phyloP scores from a whole-genome alignment of 2,329 filamentous ascomycete species.

The Fusarium sp. region DNA sequence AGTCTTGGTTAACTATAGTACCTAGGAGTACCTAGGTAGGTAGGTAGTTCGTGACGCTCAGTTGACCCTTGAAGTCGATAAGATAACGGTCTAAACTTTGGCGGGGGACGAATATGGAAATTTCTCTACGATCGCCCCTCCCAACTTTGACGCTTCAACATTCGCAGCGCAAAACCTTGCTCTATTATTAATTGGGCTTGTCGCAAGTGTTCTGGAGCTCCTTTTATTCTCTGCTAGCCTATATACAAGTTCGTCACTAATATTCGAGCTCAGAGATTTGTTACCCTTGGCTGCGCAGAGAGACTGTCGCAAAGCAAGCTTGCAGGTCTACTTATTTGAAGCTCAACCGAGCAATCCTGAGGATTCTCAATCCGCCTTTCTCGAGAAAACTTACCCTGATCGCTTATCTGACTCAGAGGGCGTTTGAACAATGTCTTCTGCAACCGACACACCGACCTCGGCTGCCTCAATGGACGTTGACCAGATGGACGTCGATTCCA shows the following conservation, averaged over 20 bases:
- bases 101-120: slow-evolving; percentile 41
- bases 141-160: not conserved
- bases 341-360: not conserved
- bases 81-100: slow-evolving; percentile 41
- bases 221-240: not conserved
- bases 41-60: not conserved
- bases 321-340: slow-evolving; percentile 1
- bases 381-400: not conserved
- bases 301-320: slow-evolving; percentile 29
- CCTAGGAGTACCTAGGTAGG: no score
- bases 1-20: not conserved
- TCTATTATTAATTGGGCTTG: not conserved
- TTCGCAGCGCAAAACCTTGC: not conserved
- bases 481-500: slow-evolving; percentile 36
- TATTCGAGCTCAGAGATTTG: not conserved
- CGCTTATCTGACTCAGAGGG: not conserved
- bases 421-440: slow-evolving; percentile 21
- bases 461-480: slow-evolving; percentile 41
- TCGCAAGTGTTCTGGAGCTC: not conserved
- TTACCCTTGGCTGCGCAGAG: not conserved
- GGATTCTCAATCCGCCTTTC: not conserved
- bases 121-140: slow-evolving; percentile 37
- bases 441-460: slow-evolving; percentile 19
- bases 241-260: no score
- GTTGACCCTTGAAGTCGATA: slow-evolving; percentile 23